Conservation (phyloP, 371 early-diverging fungal genomes). For the Capniomyces stellatus region DNA sequence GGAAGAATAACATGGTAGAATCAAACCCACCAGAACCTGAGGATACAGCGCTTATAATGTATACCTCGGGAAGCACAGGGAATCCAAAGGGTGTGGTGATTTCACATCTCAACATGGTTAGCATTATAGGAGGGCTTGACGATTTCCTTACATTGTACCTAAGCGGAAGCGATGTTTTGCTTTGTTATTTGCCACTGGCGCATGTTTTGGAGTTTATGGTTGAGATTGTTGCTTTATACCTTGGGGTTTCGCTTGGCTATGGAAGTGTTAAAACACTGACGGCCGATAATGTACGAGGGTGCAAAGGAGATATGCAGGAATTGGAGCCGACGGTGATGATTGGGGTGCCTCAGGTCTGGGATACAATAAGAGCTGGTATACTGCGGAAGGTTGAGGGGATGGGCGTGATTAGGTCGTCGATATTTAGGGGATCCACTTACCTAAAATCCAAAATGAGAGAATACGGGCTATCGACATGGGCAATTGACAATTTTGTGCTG, state of each 20-base stretch:
- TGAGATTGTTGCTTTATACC: conserved; percentile 50
- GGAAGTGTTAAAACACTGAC: conserved; percentile 74
- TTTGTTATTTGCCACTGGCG: conserved; percentile 90
- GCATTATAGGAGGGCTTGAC: conserved; percentile 27
- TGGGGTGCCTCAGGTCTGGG: conserved; percentile 89
- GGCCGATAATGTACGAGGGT: conserved; percentile 68
- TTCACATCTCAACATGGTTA: conserved; percentile 57
- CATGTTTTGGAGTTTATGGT: conserved; percentile 83
- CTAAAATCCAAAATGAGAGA: conserved; percentile 53
- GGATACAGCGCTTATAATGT: conserved; percentile 75
- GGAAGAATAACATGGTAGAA: conserved; percentile 27
- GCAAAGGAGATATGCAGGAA: conserved; percentile 83
- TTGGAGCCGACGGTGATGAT: conserved; percentile 81
- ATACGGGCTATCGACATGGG: conserved; percentile 36
- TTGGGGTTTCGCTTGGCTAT: conserved; percentile 76
- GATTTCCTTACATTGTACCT: conserved; percentile 10
- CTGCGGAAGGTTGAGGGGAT: conserved; percentile 42
- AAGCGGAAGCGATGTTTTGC: conserved; percentile 24
- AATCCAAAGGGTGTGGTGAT: conserved; percentile 53
- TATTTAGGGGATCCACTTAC: conserved; percentile 54
- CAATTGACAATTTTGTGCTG: conserved; percentile 75
- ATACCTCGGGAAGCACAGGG: conserved; percentile 79
- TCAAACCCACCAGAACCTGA: conserved; percentile 44
- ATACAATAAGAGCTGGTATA: conserved; percentile 77
- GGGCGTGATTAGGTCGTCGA: conserved; percentile 34